Percentiles rank a stretch among this genome's conserved stretches.
Conservation (phyloP, 2,329 filamentous ascomycete species). For the Harringtonia lauricola region DNA sequence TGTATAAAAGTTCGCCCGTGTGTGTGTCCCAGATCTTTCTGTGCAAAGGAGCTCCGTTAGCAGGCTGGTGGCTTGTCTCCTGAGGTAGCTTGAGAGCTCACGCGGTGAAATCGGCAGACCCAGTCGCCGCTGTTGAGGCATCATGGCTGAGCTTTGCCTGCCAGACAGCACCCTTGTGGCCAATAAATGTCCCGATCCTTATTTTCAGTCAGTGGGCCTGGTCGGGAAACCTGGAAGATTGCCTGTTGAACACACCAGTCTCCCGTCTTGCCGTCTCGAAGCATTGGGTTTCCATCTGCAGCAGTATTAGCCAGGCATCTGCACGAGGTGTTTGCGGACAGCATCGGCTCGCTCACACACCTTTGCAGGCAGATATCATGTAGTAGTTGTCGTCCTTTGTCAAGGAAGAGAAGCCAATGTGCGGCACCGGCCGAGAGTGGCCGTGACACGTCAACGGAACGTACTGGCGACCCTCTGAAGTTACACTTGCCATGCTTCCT, state of each 20-base stretch:
- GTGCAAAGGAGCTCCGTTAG: constrained; percentile 7
- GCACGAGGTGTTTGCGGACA: not conserved
- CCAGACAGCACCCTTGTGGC: constrained; percentile 97
- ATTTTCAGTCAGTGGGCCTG: constrained; percentile 37
- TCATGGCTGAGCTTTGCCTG: constrained; percentile 85
- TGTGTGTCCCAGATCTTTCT: constrained; percentile 97
- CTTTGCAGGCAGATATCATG: constrained; percentile 88
- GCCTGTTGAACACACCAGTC: constrained; percentile 54
- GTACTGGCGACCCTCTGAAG: constrained; percentile 39
- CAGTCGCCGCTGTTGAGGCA: constrained; percentile 79
- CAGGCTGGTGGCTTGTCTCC: too few species aligned
- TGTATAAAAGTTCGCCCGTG: constrained; percentile 78
- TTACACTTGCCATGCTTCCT: constrained; percentile 21
- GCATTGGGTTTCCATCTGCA: constrained; percentile 93
- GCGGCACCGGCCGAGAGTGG: constrained; percentile 83
- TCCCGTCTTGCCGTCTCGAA: constrained; percentile 88
- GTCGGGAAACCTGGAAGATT: not conserved
- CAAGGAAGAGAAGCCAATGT: constrained; percentile 78
- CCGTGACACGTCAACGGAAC: constrained; percentile 91
- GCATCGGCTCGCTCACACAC: constrained; percentile 28
- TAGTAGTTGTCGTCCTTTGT: constrained; percentile 80
- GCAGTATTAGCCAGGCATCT: not conserved
- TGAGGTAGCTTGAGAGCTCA: constrained; percentile 29
- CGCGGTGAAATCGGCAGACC: constrained; percentile 92
- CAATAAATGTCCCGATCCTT: constrained; percentile 98